Conservation (phyloP, 768 basidiomycete genomes). For the Collybia sordida region DNA sequence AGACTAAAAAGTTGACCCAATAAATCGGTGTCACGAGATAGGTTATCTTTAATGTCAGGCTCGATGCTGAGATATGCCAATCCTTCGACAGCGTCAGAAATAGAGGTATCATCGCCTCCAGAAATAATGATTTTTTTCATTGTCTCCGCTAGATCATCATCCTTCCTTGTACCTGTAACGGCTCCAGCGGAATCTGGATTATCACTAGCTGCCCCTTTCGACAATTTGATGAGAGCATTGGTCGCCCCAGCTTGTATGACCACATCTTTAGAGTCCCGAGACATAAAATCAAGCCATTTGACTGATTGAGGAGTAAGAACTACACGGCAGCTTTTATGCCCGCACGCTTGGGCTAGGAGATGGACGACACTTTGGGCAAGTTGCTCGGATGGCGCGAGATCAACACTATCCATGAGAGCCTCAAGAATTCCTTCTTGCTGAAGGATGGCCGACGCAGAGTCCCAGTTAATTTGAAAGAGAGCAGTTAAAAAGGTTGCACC, state of each 20-base stretch:
- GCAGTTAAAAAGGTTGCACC: conserved; percentile 73
- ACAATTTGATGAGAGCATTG: conserved; percentile 78
- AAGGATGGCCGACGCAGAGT: conserved; percentile 65
- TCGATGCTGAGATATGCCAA: conserved; percentile 79
- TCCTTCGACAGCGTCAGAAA: conserved; percentile 76
- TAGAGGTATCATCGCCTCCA: conserved; percentile 36
- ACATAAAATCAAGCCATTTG: conserved; percentile 67
- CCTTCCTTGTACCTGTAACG: conserved; percentile 22
- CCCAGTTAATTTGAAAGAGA: conserved; percentile 81
- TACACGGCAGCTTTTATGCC: conserved; percentile 70
- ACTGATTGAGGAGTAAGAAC: conserved; percentile 54
- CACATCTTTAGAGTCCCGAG: conserved; percentile 44
- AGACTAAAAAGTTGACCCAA: conserved; percentile 57
- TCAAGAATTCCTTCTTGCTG: conserved; percentile 61
- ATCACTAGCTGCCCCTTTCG: conserved; percentile 54
- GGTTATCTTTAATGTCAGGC: conserved; percentile 57
- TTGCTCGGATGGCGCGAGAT: conserved; percentile 50
- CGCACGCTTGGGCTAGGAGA: conserved; percentile 72
- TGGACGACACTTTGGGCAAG: conserved; percentile 66
- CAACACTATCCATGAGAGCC: conserved; percentile 66
- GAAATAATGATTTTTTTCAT: conserved; percentile 59
- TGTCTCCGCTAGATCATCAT: conserved; percentile 46
- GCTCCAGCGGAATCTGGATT: conserved; percentile 26
- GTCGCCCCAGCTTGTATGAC: conserved; percentile 61
- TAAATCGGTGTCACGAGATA: conserved; percentile 55